Evolutionary conservation across 768 basidiomycete species (phyloP), one percentile per base, ranked within the genome.

Genomic region (Pleurotus citrinopileatus): DNA sequence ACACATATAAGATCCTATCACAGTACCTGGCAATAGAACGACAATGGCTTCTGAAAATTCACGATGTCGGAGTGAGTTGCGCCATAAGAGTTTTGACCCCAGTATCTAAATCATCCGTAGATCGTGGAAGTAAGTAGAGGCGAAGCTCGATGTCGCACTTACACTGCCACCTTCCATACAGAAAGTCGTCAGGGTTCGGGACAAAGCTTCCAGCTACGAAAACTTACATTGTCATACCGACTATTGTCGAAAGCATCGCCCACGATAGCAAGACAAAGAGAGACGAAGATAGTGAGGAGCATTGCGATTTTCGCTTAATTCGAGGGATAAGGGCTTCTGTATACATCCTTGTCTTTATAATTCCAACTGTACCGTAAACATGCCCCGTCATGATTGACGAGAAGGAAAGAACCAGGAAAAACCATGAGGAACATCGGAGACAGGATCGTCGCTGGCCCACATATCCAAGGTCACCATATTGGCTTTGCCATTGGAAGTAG

Each of bases 61-160:
- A 80, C 75, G 0, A 72, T 65, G 55, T 86, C 75, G 19, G 62
- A 63, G 56, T 79, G 73, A 4, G 69, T 71, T 8, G 85, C 86
- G 36, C 87, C 86, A 55, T 86, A 86, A 1, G 87, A 87, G 59
- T 88, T 84, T 65, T 89, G 86, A 55, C 87, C 88, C 84, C 84
- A 88, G 63, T 87, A 87, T 27, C 84, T 86, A 63, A 15, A 44
- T 27, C 19, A 29, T 36, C 23, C 17, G 37, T 42, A 55, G 55
- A 58, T 22, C 34, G 37, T 22, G 28, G 20, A 13, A 25, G 15
- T 34, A 17, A 6, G 34, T 50, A 1, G 19, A n/a, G 19, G 15
- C 8, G 7, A 42, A 27, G 38, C 2, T 13, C 32, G 29, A 22
- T 22, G 25, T 40, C 27, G 59, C 52, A 48, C 77, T 57, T 68